Percentiles rank a stretch among this genome's conserved stretches.
Evolutionary conservation across 1,284 basidiomycete species (phyloP).

Genomic region (Filobasidium uniguttulatum): DNA sequence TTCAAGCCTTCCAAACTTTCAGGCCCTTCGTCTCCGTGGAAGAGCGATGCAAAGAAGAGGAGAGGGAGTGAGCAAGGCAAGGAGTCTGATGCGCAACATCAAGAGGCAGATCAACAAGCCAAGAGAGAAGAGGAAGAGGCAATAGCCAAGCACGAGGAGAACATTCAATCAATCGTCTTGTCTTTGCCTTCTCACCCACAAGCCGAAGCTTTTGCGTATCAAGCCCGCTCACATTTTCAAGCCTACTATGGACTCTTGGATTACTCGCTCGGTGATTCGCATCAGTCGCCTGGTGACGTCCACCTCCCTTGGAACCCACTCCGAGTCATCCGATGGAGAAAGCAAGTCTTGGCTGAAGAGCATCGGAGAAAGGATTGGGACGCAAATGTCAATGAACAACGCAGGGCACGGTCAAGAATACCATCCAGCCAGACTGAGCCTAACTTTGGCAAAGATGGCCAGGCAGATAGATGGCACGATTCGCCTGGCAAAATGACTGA

Average conservation of each 20-base stretch:
- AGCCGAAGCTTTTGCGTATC: constrained; percentile 25
- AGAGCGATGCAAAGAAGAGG: not conserved
- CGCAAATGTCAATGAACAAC: not conserved
- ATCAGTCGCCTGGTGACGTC: not conserved
- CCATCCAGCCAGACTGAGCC: too few relatives aligned
- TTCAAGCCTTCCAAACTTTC: not conserved
- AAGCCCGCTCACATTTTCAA: constrained; percentile 27
- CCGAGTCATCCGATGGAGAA: constrained; percentile 15
- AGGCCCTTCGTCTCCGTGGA: not conserved
- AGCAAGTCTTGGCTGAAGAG: constrained; percentile 11
- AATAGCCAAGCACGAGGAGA: not conserved
- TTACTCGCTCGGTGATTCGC: constrained; percentile 9
- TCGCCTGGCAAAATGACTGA: too few relatives aligned
- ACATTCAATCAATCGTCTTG: constrained; percentile 18
- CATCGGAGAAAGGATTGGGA: constrained; percentile 5
- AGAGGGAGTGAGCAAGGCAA: not conserved
- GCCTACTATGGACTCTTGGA: constrained; percentile 30
- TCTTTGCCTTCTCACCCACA: constrained; percentile 31
- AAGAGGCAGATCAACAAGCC: too few relatives aligned
- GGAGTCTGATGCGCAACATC: not conserved
- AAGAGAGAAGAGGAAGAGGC: not conserved
- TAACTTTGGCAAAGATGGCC: too few relatives aligned
- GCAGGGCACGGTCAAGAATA: not conserved
- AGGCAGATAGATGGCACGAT: too few relatives aligned
- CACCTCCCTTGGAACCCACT: constrained; percentile 7